Evolutionary conservation across 164 flowering plant genomes (phyloP).

Genomic region (Piper longum): DNA sequence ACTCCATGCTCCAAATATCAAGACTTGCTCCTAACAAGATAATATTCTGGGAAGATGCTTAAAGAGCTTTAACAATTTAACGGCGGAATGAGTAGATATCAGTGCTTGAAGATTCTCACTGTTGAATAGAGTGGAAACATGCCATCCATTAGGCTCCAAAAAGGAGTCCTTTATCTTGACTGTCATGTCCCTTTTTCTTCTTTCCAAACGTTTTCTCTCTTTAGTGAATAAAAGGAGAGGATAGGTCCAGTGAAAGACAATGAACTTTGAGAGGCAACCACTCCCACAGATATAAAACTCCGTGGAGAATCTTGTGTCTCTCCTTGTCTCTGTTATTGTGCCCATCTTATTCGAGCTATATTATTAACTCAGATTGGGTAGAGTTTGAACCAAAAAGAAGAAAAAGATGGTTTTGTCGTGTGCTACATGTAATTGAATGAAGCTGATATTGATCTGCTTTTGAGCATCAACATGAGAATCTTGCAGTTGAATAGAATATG

Average conservation of each 20-base stretch:
- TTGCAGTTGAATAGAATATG: too few relatives aligned
- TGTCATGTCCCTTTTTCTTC: not conserved
- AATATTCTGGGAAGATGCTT: conserved; percentile 2
- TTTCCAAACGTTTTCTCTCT: too few relatives aligned
- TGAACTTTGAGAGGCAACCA: not conserved
- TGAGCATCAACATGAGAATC: too few relatives aligned
- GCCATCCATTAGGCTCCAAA: not conserved
- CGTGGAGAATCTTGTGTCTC: not conserved
- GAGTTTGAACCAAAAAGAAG: too few relatives aligned
- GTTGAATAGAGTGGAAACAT: not conserved
- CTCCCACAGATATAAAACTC: not conserved
- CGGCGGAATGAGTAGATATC: not conserved
- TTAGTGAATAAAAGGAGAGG: not conserved
- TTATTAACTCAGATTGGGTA: too few relatives aligned
- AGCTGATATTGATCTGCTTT: not conserved
- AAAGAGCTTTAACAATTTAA: not conserved
- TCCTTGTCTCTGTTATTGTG: not conserved
- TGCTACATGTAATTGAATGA: not conserved
- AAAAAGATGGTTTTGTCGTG: too few relatives aligned
- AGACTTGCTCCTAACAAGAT: not conserved
- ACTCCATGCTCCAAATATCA: not conserved
- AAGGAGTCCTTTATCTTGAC: not conserved
- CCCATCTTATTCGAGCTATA: not conserved
- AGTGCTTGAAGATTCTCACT: not conserved
- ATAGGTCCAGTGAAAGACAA: not conserved